Evolutionary conservation across 257 asterid species (phyloP), one percentile per base, ranked within the genome.

Genomic region (Galeopsis tetrahit): DNA sequence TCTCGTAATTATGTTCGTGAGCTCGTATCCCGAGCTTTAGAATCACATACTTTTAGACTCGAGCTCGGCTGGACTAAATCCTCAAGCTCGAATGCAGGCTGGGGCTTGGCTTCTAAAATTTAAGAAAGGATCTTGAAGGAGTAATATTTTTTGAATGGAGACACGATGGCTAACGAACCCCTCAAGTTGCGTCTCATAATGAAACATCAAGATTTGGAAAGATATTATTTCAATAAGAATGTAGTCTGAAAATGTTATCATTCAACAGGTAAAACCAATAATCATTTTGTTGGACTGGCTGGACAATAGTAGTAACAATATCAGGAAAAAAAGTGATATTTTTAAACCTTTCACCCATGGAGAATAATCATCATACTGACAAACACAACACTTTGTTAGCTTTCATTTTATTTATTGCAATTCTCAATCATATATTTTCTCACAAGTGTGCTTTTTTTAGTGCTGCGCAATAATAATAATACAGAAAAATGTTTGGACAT

Each of bases 391-490:
- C 28, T 71, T 44, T 58, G 39, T 10, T 61, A 35, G 13, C 61
- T 49, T 49, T 48, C 68, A 42, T 44, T 44, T 33, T 71, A 36
- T 46, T 35, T 49, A 48, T 51, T 63, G 6, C 64, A 11, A 17
- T 17, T 46, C 53, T 15, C 62, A 43, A 58, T 70, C 53, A 52
- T 44, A 40, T 32, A 38, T 17, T 55, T 43, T 31, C 13, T 33
- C 42, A 49, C 2, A 72, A 72, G 3, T 7, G 6, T 2, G 0
- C 63, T 13, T 48, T 49, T 13, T 7, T 17, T 10, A 72, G 71
- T 72, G 77, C 65, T 52, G 38, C 56, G 21, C 11, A 48, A 62
- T 36, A 49, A 61, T 36, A 49, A 61, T 70, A n/a, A 9, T 46
- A 34, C 15, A 13, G 10, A 32, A 53, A 70, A 70, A 31, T 7